Evolutionary conservation across 345 rosid genomes (phyloP).

Genomic region (Crucihimalaya himalaica): DNA sequence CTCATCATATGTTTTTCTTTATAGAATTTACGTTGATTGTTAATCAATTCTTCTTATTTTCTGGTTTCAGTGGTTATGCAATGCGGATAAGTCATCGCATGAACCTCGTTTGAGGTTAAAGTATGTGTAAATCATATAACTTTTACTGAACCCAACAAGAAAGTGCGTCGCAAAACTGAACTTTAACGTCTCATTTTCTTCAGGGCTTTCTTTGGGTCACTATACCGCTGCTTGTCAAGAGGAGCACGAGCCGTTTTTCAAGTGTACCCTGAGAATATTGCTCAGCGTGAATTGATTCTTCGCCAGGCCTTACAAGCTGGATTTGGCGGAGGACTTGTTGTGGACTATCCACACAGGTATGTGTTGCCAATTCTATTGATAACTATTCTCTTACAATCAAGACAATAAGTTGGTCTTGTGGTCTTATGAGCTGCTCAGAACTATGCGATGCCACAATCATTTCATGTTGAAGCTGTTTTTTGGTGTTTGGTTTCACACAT

Average conservation of each 20-base stretch:
- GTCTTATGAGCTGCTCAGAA: neutral
- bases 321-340: conserved; percentile 90
- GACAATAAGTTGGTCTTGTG: neutral
- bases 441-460: neutral
- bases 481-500: neutral
- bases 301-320: conserved; percentile 85
- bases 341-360: conserved; percentile 94
- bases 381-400: neutral
- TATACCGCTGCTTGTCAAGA: conserved; percentile 79
- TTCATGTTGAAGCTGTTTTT: neutral
- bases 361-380: neutral
- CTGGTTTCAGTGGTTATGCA: conserved; percentile 82
- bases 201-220: conserved; percentile 90
- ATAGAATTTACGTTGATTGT: neutral
- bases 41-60: neutral
- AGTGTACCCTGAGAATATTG: conserved; percentile 79
- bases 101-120: conserved; percentile 85
- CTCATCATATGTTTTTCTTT: neutral
- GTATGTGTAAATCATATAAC: conserved; percentile 46
- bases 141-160: neutral
- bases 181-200: neutral
- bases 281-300: conserved; percentile 84
- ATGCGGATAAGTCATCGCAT: conserved; percentile 95
- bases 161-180: conserved; percentile 2
- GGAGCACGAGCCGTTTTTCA: conserved; percentile 95